phyloP scores from a whole-genome alignment of 441 rosid genomes.

The Populus tomentosa region DNA sequence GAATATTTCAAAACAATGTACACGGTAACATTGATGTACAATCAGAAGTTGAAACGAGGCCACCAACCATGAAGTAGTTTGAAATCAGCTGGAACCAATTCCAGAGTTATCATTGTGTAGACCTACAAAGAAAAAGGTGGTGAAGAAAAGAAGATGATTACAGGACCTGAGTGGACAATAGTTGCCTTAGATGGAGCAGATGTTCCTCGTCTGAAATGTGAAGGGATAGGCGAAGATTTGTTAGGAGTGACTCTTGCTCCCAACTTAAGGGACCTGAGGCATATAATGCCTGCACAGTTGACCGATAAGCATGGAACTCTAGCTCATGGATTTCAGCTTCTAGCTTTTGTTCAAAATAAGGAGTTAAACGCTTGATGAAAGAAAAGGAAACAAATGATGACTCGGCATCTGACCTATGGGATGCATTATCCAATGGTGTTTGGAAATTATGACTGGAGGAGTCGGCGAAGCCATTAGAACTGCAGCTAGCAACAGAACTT shows the following conservation, averaged over 20 bases:
- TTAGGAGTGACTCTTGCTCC: slow-evolving; percentile 68
- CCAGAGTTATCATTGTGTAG: neutral
- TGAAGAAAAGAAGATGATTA: neutral
- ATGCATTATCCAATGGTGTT: slow-evolving; percentile 16
- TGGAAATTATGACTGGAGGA: slow-evolving; percentile 2
- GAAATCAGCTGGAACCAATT: slow-evolving; percentile 4
- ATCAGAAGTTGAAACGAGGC: neutral
- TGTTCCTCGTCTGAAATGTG: slow-evolving; percentile 74
- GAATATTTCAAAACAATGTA: neutral
- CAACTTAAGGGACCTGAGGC: slow-evolving; percentile 76
- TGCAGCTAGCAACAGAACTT: slow-evolving; percentile 73
- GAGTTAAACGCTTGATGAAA: slow-evolving; percentile 16
- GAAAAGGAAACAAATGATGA: slow-evolving; percentile 31
- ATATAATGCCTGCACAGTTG: slow-evolving; percentile 47
- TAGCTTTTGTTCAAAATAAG: slow-evolving; percentile 28
- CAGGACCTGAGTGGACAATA: slow-evolving; percentile 35
- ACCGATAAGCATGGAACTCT: slow-evolving; percentile 56
- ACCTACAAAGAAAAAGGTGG: neutral
- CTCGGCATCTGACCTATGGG: slow-evolving; percentile 49
- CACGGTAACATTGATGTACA: neutral
- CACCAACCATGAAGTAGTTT: neutral
- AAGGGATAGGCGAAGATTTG: slow-evolving; percentile 56
- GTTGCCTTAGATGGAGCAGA: slow-evolving; percentile 56
- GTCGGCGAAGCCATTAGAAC: slow-evolving; percentile 31
- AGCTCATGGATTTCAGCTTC: slow-evolving; percentile 46